Percentiles rank a stretch among this genome's conserved stretches.
These are phyloP conservation scores for Sugiyamaella castrensis DNA, from an alignment of 1,139 yeast species.

Conservation along the genomic window DNA sequence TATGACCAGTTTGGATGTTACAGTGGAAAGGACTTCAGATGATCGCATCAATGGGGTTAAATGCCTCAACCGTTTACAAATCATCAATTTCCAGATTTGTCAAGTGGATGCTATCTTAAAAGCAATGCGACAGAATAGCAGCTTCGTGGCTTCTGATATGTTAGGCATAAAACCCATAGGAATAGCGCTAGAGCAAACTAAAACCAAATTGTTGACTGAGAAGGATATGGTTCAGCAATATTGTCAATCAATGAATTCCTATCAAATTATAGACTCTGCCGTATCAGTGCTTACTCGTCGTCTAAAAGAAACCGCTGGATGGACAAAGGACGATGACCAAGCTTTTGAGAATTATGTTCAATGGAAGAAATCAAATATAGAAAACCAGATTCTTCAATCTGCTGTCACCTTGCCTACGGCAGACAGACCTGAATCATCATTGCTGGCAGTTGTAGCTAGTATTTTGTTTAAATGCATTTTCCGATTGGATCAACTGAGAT, in stretches of 20 bases:
- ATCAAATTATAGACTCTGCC: conserved; percentile 18
- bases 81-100: conserved; percentile 21
- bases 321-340: conserved; percentile 24
- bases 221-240: conserved; percentile 19
- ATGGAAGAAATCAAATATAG: conserved; percentile 17
- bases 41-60: conserved; percentile 21
- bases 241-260: conserved; percentile 1
- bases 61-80: conserved; percentile 21
- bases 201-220: conserved; percentile 17
- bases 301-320: conserved; percentile 28
- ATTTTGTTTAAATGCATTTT: conserved; percentile 9
- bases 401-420: background rate
- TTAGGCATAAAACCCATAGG: background rate
- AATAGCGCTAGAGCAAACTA: conserved; percentile 10
- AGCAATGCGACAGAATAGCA: background rate
- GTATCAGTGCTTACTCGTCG: conserved; percentile 21
- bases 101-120: conserved; percentile 20
- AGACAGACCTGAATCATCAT: conserved; percentile 15
- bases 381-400: conserved; percentile 17
- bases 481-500: conserved; percentile 1
- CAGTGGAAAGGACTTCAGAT: conserved; percentile 21
- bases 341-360: conserved; percentile 25
- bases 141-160: background rate
- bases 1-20: conserved; percentile 21
- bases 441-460: conserved; percentile 15